These are phyloP conservation scores for Penicillium polonicum DNA, from an alignment of 2,329 filamentous ascomycete species.

Conservation along the genomic window DNA sequence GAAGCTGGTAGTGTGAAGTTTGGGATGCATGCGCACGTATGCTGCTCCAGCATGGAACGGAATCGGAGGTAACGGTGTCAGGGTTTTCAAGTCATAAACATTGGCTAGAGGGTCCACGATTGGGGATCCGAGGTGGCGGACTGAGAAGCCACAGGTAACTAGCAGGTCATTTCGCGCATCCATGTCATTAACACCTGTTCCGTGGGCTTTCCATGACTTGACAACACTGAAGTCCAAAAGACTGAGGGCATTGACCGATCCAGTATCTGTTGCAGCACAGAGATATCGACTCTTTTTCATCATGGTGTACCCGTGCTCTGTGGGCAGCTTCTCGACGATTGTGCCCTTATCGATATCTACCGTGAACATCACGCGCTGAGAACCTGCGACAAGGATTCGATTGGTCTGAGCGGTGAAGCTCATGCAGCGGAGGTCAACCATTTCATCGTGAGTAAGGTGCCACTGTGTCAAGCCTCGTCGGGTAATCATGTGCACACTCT, in stretches of 20 bases:
- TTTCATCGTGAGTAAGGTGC: conserved; percentile 77
- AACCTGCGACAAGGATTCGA: conserved; percentile 81
- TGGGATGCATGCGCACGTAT: conserved; percentile 93
- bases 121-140: conserved; percentile 73
- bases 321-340: conserved; percentile 68
- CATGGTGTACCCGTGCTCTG: conserved; percentile 77
- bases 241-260: conserved; percentile 83
- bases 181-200: conserved; percentile 90
- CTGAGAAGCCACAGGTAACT: conserved; percentile 90
- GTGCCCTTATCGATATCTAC: conserved; percentile 71
- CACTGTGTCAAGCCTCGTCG: conserved; percentile 81
- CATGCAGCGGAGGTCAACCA: conserved; percentile 90
- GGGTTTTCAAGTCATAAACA: conserved; percentile 90
- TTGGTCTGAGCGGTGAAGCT: conserved; percentile 87
- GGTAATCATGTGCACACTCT: conserved; percentile 83
- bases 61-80: conserved; percentile 83
- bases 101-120: conserved; percentile 92
- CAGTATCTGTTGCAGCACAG: conserved; percentile 81
- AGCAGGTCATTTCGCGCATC: conserved; percentile 94
- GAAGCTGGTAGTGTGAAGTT: conserved; percentile 91
- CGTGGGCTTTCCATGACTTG: conserved; percentile 88
- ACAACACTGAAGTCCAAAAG: conserved; percentile 72
- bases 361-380: conserved; percentile 81
- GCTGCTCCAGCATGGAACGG: conserved; percentile 90
- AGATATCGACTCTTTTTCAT: conserved; percentile 90